Evolutionary conservation across 2,329 filamentous ascomycete species (phyloP).

Genomic region (Colletotrichum shisoi): DNA sequence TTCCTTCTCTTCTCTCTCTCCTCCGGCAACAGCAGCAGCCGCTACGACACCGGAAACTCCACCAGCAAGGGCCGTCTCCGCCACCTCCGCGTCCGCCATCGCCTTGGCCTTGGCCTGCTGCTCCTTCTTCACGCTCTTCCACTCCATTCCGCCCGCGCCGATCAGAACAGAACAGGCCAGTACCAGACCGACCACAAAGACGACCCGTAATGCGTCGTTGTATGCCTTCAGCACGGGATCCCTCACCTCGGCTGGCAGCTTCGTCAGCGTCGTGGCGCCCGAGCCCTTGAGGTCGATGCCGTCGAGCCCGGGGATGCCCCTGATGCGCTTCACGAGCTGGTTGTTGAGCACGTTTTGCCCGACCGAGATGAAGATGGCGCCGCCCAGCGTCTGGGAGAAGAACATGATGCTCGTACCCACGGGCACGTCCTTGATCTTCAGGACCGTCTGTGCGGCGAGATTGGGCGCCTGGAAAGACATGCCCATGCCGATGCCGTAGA

Average conservation of each 20-base stretch:
- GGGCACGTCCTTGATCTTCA: slow-evolving; percentile 52
- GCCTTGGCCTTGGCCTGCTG: slow-evolving; percentile 29
- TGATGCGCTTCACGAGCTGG: slow-evolving; percentile 50
- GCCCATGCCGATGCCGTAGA: slow-evolving; percentile 58
- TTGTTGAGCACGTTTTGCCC: slow-evolving; percentile 56
- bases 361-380: slow-evolving; percentile 56
- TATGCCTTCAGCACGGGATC: slow-evolving; percentile 56
- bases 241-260: slow-evolving; percentile 42
- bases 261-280: slow-evolving; percentile 39
- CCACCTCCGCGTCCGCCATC: slow-evolving; percentile 18
- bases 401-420: slow-evolving; percentile 55
- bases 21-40: background rate
- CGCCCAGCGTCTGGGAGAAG: slow-evolving; percentile 57
- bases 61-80: slow-evolving; percentile 6
- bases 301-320: slow-evolving; percentile 44
- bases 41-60: background rate
- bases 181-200: slow-evolving; percentile 68
- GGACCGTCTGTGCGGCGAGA: slow-evolving; percentile 57
- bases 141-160: slow-evolving; percentile 66
- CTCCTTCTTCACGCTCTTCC: slow-evolving; percentile 58
- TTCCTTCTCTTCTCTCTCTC: background rate
- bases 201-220: slow-evolving; percentile 65
- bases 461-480: slow-evolving; percentile 55
- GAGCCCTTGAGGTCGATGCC: slow-evolving; percentile 33
- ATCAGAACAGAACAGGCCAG: slow-evolving; percentile 62